These are phyloP conservation scores for Scenedesmus sp. DNA, from an alignment of 163 green algal species.

Conservation along the genomic window DNA sequence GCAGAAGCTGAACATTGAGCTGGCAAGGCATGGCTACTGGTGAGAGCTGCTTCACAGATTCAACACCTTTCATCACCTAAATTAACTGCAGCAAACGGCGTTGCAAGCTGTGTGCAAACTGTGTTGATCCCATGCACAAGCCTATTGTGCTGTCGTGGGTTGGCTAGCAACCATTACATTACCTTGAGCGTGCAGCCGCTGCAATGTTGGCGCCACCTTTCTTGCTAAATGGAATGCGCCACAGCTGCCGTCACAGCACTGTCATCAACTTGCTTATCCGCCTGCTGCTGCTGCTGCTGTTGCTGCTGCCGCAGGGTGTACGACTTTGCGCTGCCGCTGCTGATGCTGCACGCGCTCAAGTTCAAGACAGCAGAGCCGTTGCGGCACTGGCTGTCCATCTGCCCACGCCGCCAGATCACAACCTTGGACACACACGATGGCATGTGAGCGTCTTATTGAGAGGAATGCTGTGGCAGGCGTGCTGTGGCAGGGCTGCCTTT, in stretches of 20 bases:
- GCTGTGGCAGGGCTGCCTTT: neutral
- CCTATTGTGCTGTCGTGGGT: too few relatives aligned
- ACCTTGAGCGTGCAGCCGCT: too few relatives aligned
- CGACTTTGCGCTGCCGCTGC: conserved; percentile 73
- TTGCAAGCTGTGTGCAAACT: too few relatives aligned
- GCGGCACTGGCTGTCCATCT: conserved; percentile 61
- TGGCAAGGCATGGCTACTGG: conserved; percentile 48
- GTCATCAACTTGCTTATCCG: too few relatives aligned
- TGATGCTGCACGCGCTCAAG: conserved; percentile 63
- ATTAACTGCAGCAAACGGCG: too few relatives aligned
- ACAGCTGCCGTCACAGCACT: too few relatives aligned
- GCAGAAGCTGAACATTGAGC: conserved; percentile 58
- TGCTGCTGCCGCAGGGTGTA: conserved; percentile 65
- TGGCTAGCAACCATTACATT: too few relatives aligned
- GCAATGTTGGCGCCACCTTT: too few relatives aligned
- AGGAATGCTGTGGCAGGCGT: neutral
- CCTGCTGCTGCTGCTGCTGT: neutral
- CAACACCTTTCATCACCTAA: too few relatives aligned
- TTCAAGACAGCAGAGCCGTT: conserved; percentile 51
- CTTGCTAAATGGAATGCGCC: too few relatives aligned
- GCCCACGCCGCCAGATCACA: conserved; percentile 67
- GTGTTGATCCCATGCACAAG: too few relatives aligned
- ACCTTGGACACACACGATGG: conserved; percentile 70
- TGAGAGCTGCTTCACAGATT: neutral
- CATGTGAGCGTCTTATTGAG: conserved; percentile 1